Evolutionary conservation across 1,139 yeast genomes (phyloP).

Genomic region (Diutina mesorugosa): DNA sequence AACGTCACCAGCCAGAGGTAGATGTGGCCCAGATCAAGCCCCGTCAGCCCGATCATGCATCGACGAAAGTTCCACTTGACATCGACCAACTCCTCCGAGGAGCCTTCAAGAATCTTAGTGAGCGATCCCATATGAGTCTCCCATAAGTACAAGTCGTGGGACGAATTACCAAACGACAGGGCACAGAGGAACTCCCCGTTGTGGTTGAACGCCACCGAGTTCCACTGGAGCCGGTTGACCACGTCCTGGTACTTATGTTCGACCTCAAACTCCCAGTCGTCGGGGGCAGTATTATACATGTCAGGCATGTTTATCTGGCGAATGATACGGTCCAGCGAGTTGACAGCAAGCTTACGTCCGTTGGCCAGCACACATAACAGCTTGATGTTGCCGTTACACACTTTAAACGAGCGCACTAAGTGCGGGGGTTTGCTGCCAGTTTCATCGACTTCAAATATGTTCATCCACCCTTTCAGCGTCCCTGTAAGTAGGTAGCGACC

Average conservation of each 20-base stretch:
- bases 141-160: conserved; percentile 89
- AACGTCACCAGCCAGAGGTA: conserved; percentile 75
- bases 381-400: conserved; percentile 63
- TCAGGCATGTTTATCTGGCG: conserved; percentile 55
- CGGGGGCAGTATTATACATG: conserved; percentile 15
- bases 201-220: conserved; percentile 61
- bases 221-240: conserved; percentile 84
- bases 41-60: conserved; percentile 77
- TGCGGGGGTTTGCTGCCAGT: conserved; percentile 6
- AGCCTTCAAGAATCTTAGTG: conserved; percentile 82
- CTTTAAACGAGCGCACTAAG: conserved; percentile 36
- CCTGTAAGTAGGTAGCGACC: conserved; percentile 49
- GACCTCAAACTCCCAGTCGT: conserved; percentile 46
- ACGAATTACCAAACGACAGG: conserved; percentile 73
- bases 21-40: conserved; percentile 73
- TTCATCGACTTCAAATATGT: conserved; percentile 26
- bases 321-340: conserved; percentile 73
- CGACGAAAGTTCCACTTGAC: conserved; percentile 75
- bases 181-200: conserved; percentile 82
- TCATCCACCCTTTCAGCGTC: conserved; percentile 69
- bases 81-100: conserved; percentile 76
- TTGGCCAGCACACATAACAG: conserved; percentile 51
- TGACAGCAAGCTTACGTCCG: conserved; percentile 62
- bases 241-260: conserved; percentile 86
- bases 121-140: conserved; percentile 81